Evolutionary conservation across 257 asterid genomes (phyloP), one percentile per base, ranked within the genome.

Genomic region (Capsicum chinense): DNA sequence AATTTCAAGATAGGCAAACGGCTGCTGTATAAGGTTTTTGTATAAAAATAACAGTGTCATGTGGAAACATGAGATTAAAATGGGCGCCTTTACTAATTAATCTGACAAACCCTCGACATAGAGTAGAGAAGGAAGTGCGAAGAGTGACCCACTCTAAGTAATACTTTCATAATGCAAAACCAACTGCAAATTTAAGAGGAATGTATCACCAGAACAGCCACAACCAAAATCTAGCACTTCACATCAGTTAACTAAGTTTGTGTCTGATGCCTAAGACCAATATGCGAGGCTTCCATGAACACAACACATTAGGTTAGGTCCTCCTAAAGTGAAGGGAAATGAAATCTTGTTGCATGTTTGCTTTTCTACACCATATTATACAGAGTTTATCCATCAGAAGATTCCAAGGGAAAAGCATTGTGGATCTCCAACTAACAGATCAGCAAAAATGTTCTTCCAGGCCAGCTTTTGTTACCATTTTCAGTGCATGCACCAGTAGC

Each of bases 351-450:
- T 54, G 64, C 64, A 54, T 7, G 3, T 52, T 26, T 26, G 48
- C 48, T 12, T 26, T 78, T 78, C 26, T 78, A 78, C 44, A 78
- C 50, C 82, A 78, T 78, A 52, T 21, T 4, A 33, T 54, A 48
- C 26, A 54, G 81, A 50, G 48, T 21, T 26, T 76, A 78, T 78
- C 81, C 64, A 78, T 64, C 81, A 52, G n/a, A 48, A 74, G 62
- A 74, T 26, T 78, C 64, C 15, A 78, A 26, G 64, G 81, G 35
- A 47, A 71, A 44, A 71, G 26, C 37, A 44, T 44, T 4, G 35
- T n/a, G 57, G 57, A 47, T 71, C 10, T 71, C 17, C 10, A 3
- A n/a, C 57, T 17, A n/a, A 71, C 37, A 71, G 79, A 71, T 47
- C 58, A 71, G 10, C 9, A 1, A 71, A 44, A 71, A 71, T 44